A percentile compares a stretch with the other conserved stretches of the same genome.
phyloP scores from a whole-genome alignment of 106 monocot genomes.

The Dioscorea zingiberensis region DNA sequence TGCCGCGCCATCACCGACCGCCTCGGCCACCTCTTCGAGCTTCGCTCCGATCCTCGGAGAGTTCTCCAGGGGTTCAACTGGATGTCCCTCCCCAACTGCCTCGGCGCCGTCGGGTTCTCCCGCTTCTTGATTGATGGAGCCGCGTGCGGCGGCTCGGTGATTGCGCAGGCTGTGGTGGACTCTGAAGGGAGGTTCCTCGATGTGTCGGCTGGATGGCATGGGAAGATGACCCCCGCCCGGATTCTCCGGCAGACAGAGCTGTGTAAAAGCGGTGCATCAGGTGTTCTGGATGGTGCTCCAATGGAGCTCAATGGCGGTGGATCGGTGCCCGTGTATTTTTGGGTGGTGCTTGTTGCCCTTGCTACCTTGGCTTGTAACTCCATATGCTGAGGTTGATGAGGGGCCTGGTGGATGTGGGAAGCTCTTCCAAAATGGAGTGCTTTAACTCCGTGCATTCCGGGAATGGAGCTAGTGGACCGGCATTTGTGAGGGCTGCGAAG shows the following conservation, averaged over 20 bases:
- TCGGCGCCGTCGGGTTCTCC: constrained; percentile 52
- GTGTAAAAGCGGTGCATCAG: constrained; percentile 4
- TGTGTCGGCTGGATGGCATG: constrained; percentile 75
- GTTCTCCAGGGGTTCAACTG: constrained; percentile 43
- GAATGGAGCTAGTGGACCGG: constrained; percentile 49
- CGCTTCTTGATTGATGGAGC: constrained; percentile 24
- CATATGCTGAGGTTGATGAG: constrained; percentile 25
- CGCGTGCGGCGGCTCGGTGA: constrained; percentile 9
- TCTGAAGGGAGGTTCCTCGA: constrained; percentile 75
- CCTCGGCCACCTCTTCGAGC: constrained; percentile 49
- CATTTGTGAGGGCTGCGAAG: constrained; percentile 30
- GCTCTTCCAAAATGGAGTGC: neutral
- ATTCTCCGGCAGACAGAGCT: constrained; percentile 48
- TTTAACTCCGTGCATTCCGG: constrained; percentile 67
- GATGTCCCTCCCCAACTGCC: constrained; percentile 55
- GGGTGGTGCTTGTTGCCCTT: constrained; percentile 73
- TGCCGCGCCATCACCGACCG: constrained; percentile 37
- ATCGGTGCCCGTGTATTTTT: constrained; percentile 38
- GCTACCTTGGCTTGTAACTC: constrained; percentile 80
- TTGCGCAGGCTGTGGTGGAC: constrained; percentile 69
- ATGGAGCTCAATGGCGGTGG: constrained; percentile 9
- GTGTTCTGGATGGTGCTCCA: constrained; percentile 7
- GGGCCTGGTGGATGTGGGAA: neutral
- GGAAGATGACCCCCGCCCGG: constrained; percentile 40
- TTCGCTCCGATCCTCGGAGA: constrained; percentile 28